These are phyloP conservation scores for Lycium ferocissimum DNA, from an alignment of 257 asterid species.

Conservation along the genomic window DNA sequence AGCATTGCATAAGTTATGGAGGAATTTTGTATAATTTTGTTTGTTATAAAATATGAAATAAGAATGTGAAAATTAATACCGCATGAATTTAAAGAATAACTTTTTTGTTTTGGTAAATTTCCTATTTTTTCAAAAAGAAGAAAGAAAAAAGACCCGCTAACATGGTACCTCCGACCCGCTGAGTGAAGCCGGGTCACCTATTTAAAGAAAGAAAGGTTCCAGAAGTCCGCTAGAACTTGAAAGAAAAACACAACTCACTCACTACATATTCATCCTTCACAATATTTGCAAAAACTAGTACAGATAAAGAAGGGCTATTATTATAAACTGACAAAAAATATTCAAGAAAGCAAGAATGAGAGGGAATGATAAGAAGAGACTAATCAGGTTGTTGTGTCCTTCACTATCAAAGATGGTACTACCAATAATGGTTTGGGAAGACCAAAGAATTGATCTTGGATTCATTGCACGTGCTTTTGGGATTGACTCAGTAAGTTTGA, in stretches of 20 bases:
- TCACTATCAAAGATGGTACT: constrained; percentile 52
- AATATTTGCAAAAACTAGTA: not conserved
- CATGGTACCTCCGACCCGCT: not conserved
- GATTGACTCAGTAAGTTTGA: constrained; percentile 67
- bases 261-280: not conserved
- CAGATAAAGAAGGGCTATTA: not conserved
- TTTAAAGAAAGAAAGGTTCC: constrained; percentile 32
- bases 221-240: constrained; percentile 47
- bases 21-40: too few species aligned
- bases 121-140: too few species aligned
- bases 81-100: too few species aligned
- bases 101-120: too few species aligned
- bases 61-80: too few species aligned
- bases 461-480: constrained; percentile 74
- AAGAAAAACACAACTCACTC: constrained; percentile 1
- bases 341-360: constrained; percentile 25
- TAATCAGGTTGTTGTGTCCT: constrained; percentile 59
- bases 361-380: constrained; percentile 47
- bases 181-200: not conserved
- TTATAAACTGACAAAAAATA: too few species aligned
- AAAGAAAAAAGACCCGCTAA: not conserved
- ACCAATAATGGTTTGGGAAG: constrained; percentile 56
- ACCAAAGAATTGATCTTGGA: constrained; percentile 78
- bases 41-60: too few species aligned
- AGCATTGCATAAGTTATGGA: too few species aligned